Base-by-base conservation (phyloP, 805 yeast genomes). In the Kazachstania psychrophila region DNA sequence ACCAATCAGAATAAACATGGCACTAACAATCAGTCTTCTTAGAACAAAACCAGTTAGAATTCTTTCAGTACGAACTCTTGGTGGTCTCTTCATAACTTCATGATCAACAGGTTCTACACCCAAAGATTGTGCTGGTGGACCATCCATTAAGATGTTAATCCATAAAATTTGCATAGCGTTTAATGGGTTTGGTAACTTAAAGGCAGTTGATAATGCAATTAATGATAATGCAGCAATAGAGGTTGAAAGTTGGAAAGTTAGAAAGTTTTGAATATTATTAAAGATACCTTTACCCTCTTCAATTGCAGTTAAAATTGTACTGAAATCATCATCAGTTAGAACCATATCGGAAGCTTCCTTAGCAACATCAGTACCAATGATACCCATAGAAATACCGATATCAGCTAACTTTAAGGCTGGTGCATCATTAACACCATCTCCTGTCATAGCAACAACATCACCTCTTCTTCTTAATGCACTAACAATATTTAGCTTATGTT, bases 271-370 rank as follows among this genome's bases (percentile, higher is more conserved):
- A 60, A 92, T 92, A 61, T 92, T 92, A 61, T 82, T 80, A 58
- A 89, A 92, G 40, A 92, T 92, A 31, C 97, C 96, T 62, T 92
- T 92, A 30, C 98, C 98, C 64, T 92, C 98, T 60, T 84, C 89
- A 48, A 89, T 87, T 5, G 98, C 98, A 45, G 77, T 77, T 46
- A 92, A 65, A 48, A 92, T 92, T 1, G 97, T 89, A 39, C 94
- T 79, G 62, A 92, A 89, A 58, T 92, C 97, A 61, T 92, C 97
- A 62, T 89, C 95, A 4, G 95, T 88, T 44, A 89, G 69, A 38
- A 89, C 88, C 97, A 89, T 89, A 60, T 89, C 98, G 3, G 96
- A 84, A 1, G 97, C 97, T 60, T 89, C 98, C 54, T 89, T 89
- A 34, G 98, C 98, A 26, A 89, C 98, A 61, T 89, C 98, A 0